phyloP scores from a whole-genome alignment of 495 filamentous ascomycete species.

The Trichodelitschia bisporula region DNA sequence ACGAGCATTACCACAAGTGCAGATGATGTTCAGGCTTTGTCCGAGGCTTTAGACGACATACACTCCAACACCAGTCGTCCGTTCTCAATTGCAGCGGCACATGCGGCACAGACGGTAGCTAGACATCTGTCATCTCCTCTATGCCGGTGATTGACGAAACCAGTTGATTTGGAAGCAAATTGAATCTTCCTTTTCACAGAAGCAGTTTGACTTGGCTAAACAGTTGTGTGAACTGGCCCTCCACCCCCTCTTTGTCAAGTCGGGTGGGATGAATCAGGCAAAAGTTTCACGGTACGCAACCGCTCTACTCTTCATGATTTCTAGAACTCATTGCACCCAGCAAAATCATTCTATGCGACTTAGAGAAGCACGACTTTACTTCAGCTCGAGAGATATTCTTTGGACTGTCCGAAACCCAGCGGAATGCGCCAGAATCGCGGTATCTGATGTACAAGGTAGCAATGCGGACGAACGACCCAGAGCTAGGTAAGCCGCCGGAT shows the following conservation, averaged over 20 bases:
- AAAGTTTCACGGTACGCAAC: slow-evolving; percentile 41
- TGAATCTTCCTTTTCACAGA: slow-evolving; percentile 27
- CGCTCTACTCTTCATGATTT: no score
- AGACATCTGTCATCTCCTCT: background rate
- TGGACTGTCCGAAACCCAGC: slow-evolving; percentile 31
- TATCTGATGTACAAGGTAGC: slow-evolving; percentile 58
- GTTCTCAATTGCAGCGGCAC: slow-evolving; percentile 29
- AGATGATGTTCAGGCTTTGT: background rate
- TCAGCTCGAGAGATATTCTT: slow-evolving; percentile 28
- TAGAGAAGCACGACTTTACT: slow-evolving; percentile 27
- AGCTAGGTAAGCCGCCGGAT: slow-evolving; percentile 25
- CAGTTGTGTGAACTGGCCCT: slow-evolving; percentile 51
- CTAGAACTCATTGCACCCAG: slow-evolving; percentile 18
- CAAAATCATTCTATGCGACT: slow-evolving; percentile 42
- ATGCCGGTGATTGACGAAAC: background rate
- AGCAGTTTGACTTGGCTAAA: slow-evolving; percentile 28
- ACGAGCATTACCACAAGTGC: no score
- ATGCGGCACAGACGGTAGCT: slow-evolving; percentile 34
- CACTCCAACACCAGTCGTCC: slow-evolving; percentile 9
- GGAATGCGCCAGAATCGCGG: slow-evolving; percentile 33
- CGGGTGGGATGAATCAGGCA: slow-evolving; percentile 33
- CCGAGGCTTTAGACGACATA: background rate
- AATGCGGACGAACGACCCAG: slow-evolving; percentile 28
- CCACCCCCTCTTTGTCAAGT: slow-evolving; percentile 35
- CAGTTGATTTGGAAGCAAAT: slow-evolving; percentile 59